Percentiles rank a stretch among this genome's conserved stretches.
Evolutionary conservation across 352 stramenopile genomes (phyloP).

Genomic region (Globisporangium cederbergense): DNA sequence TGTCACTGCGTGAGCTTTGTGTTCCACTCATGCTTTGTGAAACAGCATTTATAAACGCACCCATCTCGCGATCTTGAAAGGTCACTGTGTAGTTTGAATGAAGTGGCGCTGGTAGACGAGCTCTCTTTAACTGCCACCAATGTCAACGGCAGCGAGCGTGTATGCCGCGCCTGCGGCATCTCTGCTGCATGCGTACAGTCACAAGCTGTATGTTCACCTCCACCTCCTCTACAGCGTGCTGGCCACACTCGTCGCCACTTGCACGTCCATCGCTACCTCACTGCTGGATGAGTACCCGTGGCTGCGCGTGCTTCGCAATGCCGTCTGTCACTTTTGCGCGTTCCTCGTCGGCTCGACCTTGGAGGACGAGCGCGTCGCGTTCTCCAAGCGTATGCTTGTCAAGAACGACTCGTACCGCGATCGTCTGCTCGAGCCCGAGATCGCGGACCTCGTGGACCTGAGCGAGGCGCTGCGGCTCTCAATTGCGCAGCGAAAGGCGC

Average conservation of each 20-base stretch:
- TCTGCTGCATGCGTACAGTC: background rate
- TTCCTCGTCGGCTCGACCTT: conserved; percentile 44
- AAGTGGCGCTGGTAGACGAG: too few species aligned
- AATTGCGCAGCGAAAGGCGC: conserved; percentile 46
- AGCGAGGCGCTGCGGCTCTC: conserved; percentile 50
- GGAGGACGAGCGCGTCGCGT: conserved; percentile 39
- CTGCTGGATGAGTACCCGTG: conserved; percentile 18
- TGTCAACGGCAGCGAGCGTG: background rate
- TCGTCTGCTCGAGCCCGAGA: conserved; percentile 52
- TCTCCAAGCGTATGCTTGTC: conserved; percentile 42
- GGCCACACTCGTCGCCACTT: too few species aligned
- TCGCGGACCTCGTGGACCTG: conserved; percentile 52
- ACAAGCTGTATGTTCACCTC: background rate
- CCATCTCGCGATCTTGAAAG: background rate
- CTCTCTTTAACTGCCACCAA: too few species aligned
- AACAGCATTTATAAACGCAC: too few species aligned
- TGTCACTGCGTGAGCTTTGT: too few species aligned
- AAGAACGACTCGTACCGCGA: conserved; percentile 69
- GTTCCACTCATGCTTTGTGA: too few species aligned
- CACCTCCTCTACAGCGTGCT: background rate
- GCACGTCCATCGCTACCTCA: background rate
- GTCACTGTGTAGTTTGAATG: background rate
- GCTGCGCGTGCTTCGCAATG: conserved; percentile 21
- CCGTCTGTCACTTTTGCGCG: conserved; percentile 21
- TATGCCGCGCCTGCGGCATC: background rate